Base-by-base conservation (phyloP, 1,284 basidiomycete species). In the Bondarzewia mesenterica region DNA sequence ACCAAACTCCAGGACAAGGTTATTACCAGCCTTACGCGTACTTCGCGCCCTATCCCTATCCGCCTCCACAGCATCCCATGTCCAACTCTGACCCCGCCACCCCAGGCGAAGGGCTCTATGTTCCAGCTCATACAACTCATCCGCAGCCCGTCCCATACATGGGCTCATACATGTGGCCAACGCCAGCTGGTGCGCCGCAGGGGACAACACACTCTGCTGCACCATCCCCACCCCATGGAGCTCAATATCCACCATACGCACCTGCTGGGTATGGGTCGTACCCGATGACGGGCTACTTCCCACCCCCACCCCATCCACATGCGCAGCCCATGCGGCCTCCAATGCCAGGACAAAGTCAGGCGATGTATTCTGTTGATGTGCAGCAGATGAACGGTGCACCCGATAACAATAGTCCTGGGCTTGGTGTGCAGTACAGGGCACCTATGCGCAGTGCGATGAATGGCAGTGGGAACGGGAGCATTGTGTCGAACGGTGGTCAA, bases 261-360 rank as follows among this genome's bases (percentile, higher is more conserved):
- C 64, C 43, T 4, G 61, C 29, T 32, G 29, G 67, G 14, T 69
- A 69, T 48, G 69, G 68, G 41, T 56, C 65, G 16, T 80, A 78
- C 58, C 65, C 75, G 5, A 60, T 72, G 52, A 65, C 69, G 4
- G 59, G 66, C 12, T 82, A 78, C 50, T 78, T 74, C 57, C 68
- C 71, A 5, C 63, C 60, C 4, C 57, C 60, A 43, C 47, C 52
- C 47, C 43, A 47, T 60, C 60, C 39, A 50, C 65, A 66, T 10
- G 57, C 66, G 0, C 66, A 67, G 10, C 54, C 61, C 32, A 60
- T 67, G 44, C 58, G 63, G 5, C 58, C 60, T 4, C 56, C 54
- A 10, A 54, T 62, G 42, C 55, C 57, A 8, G 60, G 54, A 43
- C 67, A 58, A 21, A 20, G 41, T 4, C 48, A 46, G 26, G 32